phyloP scores from a whole-genome alignment of 306 rosid species.

The Trifolium fragiferum region DNA sequence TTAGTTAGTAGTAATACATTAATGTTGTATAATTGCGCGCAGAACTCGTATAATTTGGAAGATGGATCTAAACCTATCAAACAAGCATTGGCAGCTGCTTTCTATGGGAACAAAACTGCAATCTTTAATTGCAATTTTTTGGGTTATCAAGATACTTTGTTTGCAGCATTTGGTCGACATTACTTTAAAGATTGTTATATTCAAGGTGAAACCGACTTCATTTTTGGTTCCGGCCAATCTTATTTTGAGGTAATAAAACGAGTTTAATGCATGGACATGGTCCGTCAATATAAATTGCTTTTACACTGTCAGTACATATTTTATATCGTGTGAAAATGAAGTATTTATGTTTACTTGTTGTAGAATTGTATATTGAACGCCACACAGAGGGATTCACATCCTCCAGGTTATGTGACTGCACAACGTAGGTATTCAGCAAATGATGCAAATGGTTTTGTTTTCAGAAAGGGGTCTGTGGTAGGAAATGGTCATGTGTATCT shows the following conservation, averaged over 20 bases:
- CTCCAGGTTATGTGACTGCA: background rate
- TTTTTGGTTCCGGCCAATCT: background rate
- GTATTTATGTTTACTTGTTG: background rate
- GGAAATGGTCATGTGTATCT: background rate
- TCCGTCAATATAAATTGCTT: no score
- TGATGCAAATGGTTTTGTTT: background rate
- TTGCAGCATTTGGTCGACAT: background rate
- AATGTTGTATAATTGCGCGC: background rate
- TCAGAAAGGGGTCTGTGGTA: background rate
- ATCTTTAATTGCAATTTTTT: background rate
- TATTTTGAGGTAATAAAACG: constrained; percentile 15
- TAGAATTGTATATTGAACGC: background rate
- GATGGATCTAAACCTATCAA: background rate
- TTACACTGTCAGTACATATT: no score
- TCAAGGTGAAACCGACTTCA: constrained; percentile 12
- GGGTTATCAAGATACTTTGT: constrained; percentile 13
- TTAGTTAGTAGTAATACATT: no score
- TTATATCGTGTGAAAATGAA: no score
- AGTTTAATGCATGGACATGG: background rate
- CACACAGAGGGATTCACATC: background rate
- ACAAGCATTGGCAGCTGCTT: constrained; percentile 4
- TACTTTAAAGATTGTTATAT: constrained; percentile 2
- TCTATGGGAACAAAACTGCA: background rate
- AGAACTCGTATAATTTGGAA: background rate
- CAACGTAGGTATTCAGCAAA: background rate